Conservation (phyloP, 805 yeast species). For the Candida argentea region DNA sequence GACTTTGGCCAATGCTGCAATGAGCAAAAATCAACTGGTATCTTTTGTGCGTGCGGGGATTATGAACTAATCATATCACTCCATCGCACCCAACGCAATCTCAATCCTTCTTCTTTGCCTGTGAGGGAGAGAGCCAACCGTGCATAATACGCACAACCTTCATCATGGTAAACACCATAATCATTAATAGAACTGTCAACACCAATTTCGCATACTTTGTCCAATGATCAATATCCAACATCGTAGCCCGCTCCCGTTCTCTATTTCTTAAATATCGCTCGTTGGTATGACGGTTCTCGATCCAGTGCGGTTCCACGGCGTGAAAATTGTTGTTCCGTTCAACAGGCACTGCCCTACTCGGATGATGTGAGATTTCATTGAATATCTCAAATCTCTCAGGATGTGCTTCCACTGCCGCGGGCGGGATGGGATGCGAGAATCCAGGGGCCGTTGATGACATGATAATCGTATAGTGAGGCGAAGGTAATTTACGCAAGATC, state of each 20-base stretch:
- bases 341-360: slow-evolving; percentile 37
- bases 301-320: slow-evolving; percentile 19
- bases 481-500: slow-evolving; percentile 58
- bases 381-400: slow-evolving; percentile 36
- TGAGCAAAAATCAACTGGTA: not conserved
- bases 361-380: slow-evolving; percentile 45
- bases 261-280: slow-evolving; percentile 19
- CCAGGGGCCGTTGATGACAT: slow-evolving; percentile 30
- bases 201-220: slow-evolving; percentile 41
- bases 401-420: slow-evolving; percentile 17
- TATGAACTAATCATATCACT: too few species aligned
- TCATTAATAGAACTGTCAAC: slow-evolving; percentile 23
- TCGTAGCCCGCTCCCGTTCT: slow-evolving; percentile 24
- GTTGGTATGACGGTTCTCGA: slow-evolving; percentile 16
- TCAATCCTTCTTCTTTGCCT: slow-evolving; percentile 9
- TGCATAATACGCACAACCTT: too few species aligned
- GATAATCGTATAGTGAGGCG: slow-evolving; percentile 59
- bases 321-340: slow-evolving; percentile 42
- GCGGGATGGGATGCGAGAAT: slow-evolving; percentile 21
- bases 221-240: slow-evolving; percentile 37
- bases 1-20: too few species aligned
- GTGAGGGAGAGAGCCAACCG: too few species aligned
- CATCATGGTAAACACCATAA: slow-evolving; percentile 9
- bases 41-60: not conserved
- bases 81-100: too few species aligned